Evolutionary conservation across 2,329 filamentous ascomycete genomes (phyloP).

Genomic region (Arthrobotrys megalospora): DNA sequence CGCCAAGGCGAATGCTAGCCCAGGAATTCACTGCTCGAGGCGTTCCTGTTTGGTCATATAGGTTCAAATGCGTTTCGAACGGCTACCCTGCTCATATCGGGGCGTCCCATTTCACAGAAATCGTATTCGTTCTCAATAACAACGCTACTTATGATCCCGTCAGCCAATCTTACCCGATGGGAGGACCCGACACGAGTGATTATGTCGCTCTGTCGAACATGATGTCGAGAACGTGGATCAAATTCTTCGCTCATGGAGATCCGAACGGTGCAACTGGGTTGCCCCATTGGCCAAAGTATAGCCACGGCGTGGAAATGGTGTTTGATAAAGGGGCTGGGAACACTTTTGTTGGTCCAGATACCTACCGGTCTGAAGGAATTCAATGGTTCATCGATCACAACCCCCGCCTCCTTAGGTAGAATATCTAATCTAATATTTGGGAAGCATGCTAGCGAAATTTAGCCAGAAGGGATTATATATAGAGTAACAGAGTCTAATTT

Average conservation of each 20-base stretch:
- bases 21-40: conserved; percentile 71
- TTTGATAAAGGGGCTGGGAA: conserved; percentile 65
- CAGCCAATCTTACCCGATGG: conserved; percentile 19
- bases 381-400: conserved; percentile 64
- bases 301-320: conserved; percentile 65
- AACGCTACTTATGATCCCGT: conserved; percentile 59
- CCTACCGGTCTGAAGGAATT: conserved; percentile 65
- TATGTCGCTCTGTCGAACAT: conserved; percentile 47
- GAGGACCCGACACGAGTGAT: conserved; percentile 62
- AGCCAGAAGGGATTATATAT: background rate
- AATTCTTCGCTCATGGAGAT: conserved; percentile 21
- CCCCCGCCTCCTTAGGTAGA: conserved; percentile 9
- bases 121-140: conserved; percentile 65
- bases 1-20: conserved; percentile 72
- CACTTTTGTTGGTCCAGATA: conserved; percentile 65
- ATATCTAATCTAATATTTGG: background rate
- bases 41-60: conserved; percentile 74
- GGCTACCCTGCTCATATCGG: conserved; percentile 69
- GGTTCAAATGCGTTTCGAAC: conserved; percentile 74
- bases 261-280: conserved; percentile 29
- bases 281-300: conserved; percentile 65
- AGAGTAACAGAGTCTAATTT: background rate
- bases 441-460: too few species aligned
- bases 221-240: conserved; percentile 48
- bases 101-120: conserved; percentile 72